phyloP scores from a whole-genome alignment of 306 rosid genomes.

The Hippophae gyantsensis region DNA sequence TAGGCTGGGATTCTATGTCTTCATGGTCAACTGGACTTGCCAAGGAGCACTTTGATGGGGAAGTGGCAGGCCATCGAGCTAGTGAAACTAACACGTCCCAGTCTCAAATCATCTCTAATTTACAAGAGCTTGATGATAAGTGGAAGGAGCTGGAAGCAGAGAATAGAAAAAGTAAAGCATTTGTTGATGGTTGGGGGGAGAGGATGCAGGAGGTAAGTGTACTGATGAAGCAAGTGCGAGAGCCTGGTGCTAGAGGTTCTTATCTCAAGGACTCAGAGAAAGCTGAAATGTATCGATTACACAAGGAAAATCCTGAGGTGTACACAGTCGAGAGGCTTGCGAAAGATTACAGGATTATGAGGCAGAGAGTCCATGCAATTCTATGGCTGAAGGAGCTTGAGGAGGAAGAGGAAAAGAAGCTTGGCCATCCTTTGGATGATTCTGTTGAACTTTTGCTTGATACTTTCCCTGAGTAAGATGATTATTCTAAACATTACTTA shows the following conservation, averaged over 20 bases:
- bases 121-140: slow-evolving; percentile 53
- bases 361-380: slow-evolving; percentile 96
- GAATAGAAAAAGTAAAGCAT: slow-evolving; percentile 33
- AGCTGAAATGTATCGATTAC: slow-evolving; percentile 66
- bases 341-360: slow-evolving; percentile 80
- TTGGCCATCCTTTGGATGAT: slow-evolving; percentile 74
- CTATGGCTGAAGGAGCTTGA: slow-evolving; percentile 86
- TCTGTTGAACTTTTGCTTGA: slow-evolving; percentile 86
- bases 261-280: slow-evolving; percentile 83
- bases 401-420: slow-evolving; percentile 75
- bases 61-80: slow-evolving; percentile 23
- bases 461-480: slow-evolving; percentile 62
- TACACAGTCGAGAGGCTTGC: slow-evolving; percentile 77
- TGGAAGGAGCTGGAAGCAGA: slow-evolving; percentile 41
- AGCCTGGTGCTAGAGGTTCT: slow-evolving; percentile 88
- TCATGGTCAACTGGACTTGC: slow-evolving; percentile 70
- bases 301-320: slow-evolving; percentile 62
- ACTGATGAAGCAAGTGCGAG: slow-evolving; percentile 59
- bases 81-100: slow-evolving; percentile 10
- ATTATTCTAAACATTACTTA: background rate
- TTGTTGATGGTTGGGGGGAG: slow-evolving; percentile 48
- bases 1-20: slow-evolving; percentile 38
- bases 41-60: slow-evolving; percentile 75
- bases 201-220: slow-evolving; percentile 43
- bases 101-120: slow-evolving; percentile 20